Conservation (phyloP, 148 eudicot species). For the Nepenthes mirabilis region DNA sequence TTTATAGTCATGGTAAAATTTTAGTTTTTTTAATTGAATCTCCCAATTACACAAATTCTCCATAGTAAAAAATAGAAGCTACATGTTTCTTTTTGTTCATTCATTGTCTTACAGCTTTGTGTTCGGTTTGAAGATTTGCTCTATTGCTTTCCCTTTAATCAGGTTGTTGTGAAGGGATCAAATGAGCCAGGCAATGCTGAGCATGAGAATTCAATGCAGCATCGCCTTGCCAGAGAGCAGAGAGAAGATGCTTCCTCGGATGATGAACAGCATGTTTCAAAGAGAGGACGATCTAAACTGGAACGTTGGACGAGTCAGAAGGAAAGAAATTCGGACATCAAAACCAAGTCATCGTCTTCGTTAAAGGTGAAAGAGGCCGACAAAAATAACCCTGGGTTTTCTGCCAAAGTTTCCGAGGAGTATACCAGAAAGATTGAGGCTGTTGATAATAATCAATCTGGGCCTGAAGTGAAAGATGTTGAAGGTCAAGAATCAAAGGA, state of each 20-base stretch:
- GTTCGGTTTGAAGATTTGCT: not conserved
- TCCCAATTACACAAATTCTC: too few relatives aligned
- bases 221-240: slow-evolving; percentile 24
- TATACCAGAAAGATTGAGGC: slow-evolving; percentile 24
- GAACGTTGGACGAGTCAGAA: slow-evolving; percentile 96
- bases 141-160: slow-evolving; percentile 15
- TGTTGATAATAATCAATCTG: slow-evolving; percentile 21
- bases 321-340: slow-evolving; percentile 49
- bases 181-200: slow-evolving; percentile 26
- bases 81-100: too few relatives aligned
- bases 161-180: slow-evolving; percentile 46
- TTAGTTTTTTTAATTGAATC: too few relatives aligned
- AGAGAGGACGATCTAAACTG: slow-evolving; percentile 83
- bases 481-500: slow-evolving; percentile 27
- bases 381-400: slow-evolving; percentile 18
- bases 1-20: too few relatives aligned
- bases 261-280: slow-evolving; percentile 62
- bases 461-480: slow-evolving; percentile 29
- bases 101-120: too few relatives aligned
- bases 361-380: slow-evolving; percentile 28
- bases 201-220: slow-evolving; percentile 24
- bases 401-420: slow-evolving; percentile 31
- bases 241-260: slow-evolving; percentile 55
- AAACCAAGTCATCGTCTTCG: slow-evolving; percentile 37
- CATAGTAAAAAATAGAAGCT: too few relatives aligned